Conservation (phyloP, 257 asterid species). For the Solanum tarijense region DNA sequence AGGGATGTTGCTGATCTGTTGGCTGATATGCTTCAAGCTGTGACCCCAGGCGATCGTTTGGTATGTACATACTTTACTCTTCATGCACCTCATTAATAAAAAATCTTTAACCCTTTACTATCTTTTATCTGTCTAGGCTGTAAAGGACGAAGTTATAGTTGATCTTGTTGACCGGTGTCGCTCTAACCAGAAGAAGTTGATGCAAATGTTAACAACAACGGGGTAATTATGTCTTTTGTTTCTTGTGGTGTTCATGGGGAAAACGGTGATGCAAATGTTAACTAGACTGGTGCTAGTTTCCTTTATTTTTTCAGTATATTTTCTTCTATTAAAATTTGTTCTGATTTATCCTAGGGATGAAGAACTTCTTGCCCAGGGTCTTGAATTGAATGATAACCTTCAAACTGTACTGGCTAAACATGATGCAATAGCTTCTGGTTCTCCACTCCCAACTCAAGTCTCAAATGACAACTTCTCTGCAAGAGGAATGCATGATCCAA, state of each 20-base stretch:
- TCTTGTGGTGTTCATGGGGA: background rate
- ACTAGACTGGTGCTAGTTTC: background rate
- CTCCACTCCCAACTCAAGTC: constrained; percentile 35
- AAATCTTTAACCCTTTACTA: background rate
- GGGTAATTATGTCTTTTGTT: constrained; percentile 30
- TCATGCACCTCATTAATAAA: background rate
- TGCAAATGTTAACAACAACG: constrained; percentile 55
- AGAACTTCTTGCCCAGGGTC: constrained; percentile 80
- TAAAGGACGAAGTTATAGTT: constrained; percentile 61
- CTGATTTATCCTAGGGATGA: constrained; percentile 45
- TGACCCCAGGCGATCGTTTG: constrained; percentile 43
- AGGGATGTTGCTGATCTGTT: constrained; percentile 58
- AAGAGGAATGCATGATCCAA: constrained; percentile 21
- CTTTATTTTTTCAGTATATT: background rate
- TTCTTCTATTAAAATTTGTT: background rate
- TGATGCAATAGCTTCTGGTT: constrained; percentile 80
- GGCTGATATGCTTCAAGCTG: constrained; percentile 79
- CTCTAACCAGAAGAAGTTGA: constrained; percentile 69
- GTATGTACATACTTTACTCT: constrained; percentile 21
- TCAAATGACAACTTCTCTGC: constrained; percentile 5
- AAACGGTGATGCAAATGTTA: background rate
- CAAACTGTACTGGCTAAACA: constrained; percentile 65
- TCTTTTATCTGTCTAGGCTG: constrained; percentile 31
- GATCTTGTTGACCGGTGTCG: constrained; percentile 82
- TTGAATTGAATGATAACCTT: constrained; percentile 69